These are phyloP conservation scores for Eucommia ulmoides DNA, from an alignment of 257 asterid species.

Conservation along the genomic window DNA sequence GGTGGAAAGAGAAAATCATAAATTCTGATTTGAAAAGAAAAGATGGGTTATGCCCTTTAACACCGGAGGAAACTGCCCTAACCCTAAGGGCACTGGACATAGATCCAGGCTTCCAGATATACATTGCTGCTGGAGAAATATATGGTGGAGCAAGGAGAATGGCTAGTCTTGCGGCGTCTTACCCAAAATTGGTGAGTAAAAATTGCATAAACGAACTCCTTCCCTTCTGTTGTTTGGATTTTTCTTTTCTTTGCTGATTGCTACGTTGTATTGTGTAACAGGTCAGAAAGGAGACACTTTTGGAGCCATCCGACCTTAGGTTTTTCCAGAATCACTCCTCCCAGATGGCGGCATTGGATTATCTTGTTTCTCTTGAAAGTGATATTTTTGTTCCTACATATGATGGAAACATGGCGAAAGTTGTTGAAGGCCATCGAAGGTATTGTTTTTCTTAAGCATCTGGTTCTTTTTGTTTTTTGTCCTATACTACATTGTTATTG, in stretches of 20 bases:
- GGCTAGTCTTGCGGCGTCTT: slow-evolving; percentile 52
- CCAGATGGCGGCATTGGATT: slow-evolving; percentile 98
- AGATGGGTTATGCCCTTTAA: slow-evolving; percentile 91
- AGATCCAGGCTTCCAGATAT: slow-evolving; percentile 63
- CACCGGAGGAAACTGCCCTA: slow-evolving; percentile 96
- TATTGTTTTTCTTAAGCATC: slow-evolving; percentile 6
- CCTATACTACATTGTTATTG: no score
- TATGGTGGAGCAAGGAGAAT: slow-evolving; percentile 82
- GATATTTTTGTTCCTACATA: slow-evolving; percentile 92
- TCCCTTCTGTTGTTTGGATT: slow-evolving; percentile 1
- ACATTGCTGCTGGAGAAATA: slow-evolving; percentile 98
- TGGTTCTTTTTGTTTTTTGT: background rate
- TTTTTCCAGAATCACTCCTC: slow-evolving; percentile 92
- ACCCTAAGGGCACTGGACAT: slow-evolving; percentile 71
- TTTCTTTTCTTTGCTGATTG: slow-evolving; percentile 4
- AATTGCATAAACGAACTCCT: background rate
- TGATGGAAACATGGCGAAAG: slow-evolving; percentile 99
- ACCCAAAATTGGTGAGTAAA: slow-evolving; percentile 74
- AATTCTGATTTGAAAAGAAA: slow-evolving; percentile 85
- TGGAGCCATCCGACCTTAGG: slow-evolving; percentile 72
- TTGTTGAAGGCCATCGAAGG: slow-evolving; percentile 99
- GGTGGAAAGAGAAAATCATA: slow-evolving; percentile 98
- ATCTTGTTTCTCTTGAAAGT: slow-evolving; percentile 95
- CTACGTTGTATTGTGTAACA: slow-evolving; percentile 17
- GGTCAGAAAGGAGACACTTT: slow-evolving; percentile 89